Evolutionary conservation across 1,139 yeast genomes (phyloP).

Genomic region (Sugiyamaella japonica): DNA sequence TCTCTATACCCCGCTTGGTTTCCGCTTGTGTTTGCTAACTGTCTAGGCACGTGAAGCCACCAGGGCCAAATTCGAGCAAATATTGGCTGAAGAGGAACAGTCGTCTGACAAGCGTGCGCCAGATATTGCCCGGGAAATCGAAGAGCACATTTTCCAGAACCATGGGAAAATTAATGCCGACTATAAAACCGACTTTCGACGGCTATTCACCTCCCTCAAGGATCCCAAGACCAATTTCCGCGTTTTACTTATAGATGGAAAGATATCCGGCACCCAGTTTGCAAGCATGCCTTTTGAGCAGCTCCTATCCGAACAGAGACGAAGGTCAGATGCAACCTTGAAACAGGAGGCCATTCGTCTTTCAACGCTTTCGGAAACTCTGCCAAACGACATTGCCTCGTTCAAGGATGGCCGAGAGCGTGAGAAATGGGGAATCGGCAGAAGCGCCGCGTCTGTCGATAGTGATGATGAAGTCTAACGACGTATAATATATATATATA

Average conservation of each 20-base stretch:
- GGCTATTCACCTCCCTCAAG: slow-evolving; percentile 26
- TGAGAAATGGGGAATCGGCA: slow-evolving; percentile 51
- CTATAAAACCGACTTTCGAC: slow-evolving; percentile 27
- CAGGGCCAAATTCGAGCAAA: slow-evolving; percentile 18
- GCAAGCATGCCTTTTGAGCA: slow-evolving; percentile 28
- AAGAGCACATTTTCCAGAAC: slow-evolving; percentile 22
- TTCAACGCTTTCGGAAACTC: slow-evolving; percentile 26
- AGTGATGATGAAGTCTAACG: slow-evolving; percentile 24
- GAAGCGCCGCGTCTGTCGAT: slow-evolving; percentile 51
- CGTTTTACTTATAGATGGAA: slow-evolving; percentile 20
- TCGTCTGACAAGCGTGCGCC: slow-evolving; percentile 1
- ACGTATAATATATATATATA: neutral
- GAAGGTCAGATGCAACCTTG: slow-evolving; percentile 26
- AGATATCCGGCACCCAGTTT: slow-evolving; percentile 24
- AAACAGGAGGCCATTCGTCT: slow-evolving; percentile 30
- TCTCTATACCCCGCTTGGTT: too few species aligned
- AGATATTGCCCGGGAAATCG: slow-evolving; percentile 25
- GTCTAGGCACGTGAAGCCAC: slow-evolving; percentile 28
- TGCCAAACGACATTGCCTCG: slow-evolving; percentile 37
- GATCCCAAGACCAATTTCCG: slow-evolving; percentile 26
- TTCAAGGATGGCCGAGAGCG: slow-evolving; percentile 44
- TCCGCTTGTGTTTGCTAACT: neutral
- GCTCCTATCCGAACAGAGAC: slow-evolving; percentile 27
- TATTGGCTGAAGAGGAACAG: slow-evolving; percentile 14
- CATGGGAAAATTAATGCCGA: slow-evolving; percentile 22